phyloP scores from a whole-genome alignment of 2,329 filamentous ascomycete species.

The Sporothrix sp. region DNA sequence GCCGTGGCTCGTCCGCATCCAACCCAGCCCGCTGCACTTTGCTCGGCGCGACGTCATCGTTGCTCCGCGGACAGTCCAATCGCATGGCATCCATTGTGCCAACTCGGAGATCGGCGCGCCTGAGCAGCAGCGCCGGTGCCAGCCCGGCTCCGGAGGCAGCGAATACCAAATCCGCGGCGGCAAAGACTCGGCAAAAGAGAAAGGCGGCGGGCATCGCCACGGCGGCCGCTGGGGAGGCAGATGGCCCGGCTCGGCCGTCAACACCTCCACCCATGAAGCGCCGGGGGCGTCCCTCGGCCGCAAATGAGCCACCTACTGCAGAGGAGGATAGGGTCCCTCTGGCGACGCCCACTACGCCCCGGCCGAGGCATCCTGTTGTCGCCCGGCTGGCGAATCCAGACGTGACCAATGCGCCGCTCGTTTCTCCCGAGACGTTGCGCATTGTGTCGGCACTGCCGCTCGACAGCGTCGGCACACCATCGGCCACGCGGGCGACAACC shows the following conservation, averaged over 20 bases:
- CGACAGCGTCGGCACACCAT: slow-evolving; percentile 36
- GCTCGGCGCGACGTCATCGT: background rate
- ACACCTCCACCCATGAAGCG: slow-evolving; percentile 24
- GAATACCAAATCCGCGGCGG: slow-evolving; percentile 16
- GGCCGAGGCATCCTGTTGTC: slow-evolving; percentile 32
- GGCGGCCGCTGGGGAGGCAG: background rate
- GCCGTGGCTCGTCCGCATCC: no score
- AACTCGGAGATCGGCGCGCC: slow-evolving; percentile 29
- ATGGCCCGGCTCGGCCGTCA: background rate
- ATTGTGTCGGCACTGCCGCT: slow-evolving; percentile 39
- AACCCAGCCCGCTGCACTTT: background rate
- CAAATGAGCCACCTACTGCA: background rate
- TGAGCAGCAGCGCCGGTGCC: slow-evolving; percentile 27
- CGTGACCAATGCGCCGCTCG: slow-evolving; percentile 57
- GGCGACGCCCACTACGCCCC: slow-evolving; percentile 26
- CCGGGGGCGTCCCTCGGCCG: slow-evolving; percentile 8
- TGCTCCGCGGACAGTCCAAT: background rate
- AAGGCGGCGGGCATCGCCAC: background rate
- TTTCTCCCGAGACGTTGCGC: slow-evolving; percentile 61
- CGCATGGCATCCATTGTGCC: slow-evolving; percentile 23
- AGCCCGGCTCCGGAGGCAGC: slow-evolving; percentile 1
- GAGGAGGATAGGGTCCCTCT: slow-evolving; percentile 22
- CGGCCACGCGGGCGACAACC: slow-evolving; percentile 35
- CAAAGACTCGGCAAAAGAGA: background rate
- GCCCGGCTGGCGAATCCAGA: slow-evolving; percentile 53